These are phyloP conservation scores for Urochloa ruziziensis DNA, from an alignment of 176 grass and related monocot genomes.

Conservation along the genomic window DNA sequence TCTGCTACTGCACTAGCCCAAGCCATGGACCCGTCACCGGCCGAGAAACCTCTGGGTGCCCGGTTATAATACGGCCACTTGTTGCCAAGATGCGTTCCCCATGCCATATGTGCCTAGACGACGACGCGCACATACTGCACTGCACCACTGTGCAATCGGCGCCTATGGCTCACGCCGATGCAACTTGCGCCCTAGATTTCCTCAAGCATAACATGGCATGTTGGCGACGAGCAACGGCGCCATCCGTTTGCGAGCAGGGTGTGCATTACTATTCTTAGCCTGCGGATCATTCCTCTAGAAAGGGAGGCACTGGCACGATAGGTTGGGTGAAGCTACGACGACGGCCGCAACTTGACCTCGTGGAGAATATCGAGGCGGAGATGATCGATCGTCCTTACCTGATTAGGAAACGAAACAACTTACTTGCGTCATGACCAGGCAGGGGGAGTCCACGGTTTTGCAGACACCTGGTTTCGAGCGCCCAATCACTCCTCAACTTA, in stretches of 20 bases:
- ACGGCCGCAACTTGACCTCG: neutral
- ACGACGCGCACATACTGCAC: neutral
- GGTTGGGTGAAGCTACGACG: conserved; percentile 24
- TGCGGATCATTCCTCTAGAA: neutral
- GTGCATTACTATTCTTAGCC: neutral
- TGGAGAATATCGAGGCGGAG: neutral
- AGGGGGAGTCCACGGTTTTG: neutral
- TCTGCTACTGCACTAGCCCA: neutral
- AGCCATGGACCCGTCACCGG: conserved; percentile 13
- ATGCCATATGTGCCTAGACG: neutral
- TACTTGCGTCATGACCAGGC: neutral
- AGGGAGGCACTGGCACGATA: neutral
- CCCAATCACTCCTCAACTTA: neutral
- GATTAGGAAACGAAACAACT: conserved; percentile 18
- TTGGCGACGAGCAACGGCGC: conserved; percentile 6
- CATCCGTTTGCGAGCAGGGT: conserved; percentile 7
- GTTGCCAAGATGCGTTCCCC: conserved; percentile 7
- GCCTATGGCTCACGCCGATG: neutral
- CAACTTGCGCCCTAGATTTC: conserved; percentile 53
- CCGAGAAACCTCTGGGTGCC: conserved; percentile 11
- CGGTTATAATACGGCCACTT: conserved; percentile 25
- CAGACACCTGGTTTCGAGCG: conserved; percentile 11
- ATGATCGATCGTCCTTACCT: conserved; percentile 19
- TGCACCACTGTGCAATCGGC: neutral
- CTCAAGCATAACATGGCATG: conserved; percentile 49